Evolutionary conservation across 2,329 filamentous ascomycete species (phyloP).

Genomic region (Aureobasidium zeae): DNA sequence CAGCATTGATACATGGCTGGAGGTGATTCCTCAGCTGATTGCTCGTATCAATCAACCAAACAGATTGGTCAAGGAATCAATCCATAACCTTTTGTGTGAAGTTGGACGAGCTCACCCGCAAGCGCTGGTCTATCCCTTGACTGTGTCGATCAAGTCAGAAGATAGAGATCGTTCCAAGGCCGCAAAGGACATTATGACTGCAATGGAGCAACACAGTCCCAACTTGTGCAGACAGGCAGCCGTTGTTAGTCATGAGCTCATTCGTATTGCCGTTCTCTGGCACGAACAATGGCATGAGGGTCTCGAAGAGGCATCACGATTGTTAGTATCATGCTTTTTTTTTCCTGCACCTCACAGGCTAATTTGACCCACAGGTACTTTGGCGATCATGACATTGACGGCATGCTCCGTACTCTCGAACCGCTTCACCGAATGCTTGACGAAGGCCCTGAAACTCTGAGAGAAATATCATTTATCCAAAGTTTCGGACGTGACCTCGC

Average conservation of each 20-base stretch:
- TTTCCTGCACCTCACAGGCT: no score
- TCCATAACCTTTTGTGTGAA: constrained; percentile 85
- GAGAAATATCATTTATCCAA: constrained; percentile 95
- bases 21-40: constrained; percentile 95
- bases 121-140: constrained; percentile 91
- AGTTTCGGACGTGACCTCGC: constrained; percentile 92
- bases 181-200: constrained; percentile 91
- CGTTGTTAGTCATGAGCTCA: constrained; percentile 89
- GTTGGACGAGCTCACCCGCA: constrained; percentile 92
- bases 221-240: constrained; percentile 91
- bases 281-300: constrained; percentile 99
- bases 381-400: constrained; percentile 92
- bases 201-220: constrained; percentile 89
- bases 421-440: constrained; percentile 79
- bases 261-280: constrained; percentile 94
- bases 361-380: no score
- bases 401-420: constrained; percentile 86
- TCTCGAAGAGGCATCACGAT: constrained; percentile 85
- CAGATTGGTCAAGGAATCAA: constrained; percentile 73
- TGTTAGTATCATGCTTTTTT: no score
- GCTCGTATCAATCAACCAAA: constrained; percentile 96
- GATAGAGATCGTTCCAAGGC: constrained; percentile 76
- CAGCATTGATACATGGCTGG: constrained; percentile 95
- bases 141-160: constrained; percentile 95
- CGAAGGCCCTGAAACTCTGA: constrained; percentile 74